Base-by-base conservation (phyloP, 176 grass and related monocot species). In the Juncus inflexus region DNA sequence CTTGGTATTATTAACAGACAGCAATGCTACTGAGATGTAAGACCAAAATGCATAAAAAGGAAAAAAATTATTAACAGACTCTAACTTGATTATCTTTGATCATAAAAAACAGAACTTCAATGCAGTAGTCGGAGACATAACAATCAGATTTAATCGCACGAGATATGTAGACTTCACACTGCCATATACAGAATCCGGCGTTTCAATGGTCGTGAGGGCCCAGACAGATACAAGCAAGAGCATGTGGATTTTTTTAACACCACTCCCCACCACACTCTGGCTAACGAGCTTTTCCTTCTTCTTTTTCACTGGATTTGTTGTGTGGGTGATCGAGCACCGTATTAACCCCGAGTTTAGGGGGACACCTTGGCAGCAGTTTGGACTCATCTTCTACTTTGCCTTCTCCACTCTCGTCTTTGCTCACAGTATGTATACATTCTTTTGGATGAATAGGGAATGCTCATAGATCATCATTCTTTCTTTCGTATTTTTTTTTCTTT, bases 171-270 rank as follows among this genome's bases (percentile, higher is more conserved):
- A 68, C 58, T 51, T 65, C 9, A 35, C 56, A 35, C 36, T 7
- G 45, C 55, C 3, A 9, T 11, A 5, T 0, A 60, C 56, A 13
- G 6, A 38, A 40, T 96, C 12, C 52, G 67, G 15, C 8, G 67
- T 62, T 13, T 15, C 15, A 50, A 11, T 45, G 3, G 66, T 15
- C 14, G 55, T 88, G 42, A 65, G 79, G 7, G 67, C 80, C 50
- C 13, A 36, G 19, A 38, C 6, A 64, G 76, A 83, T 59, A 72
- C 69, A 11, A 67, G 64, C 58, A 55, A 66, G 9, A 79, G 59
- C 66, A 81, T 86, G 69, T 96, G 91, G 91, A 96, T 96, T 66
- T 96, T 96, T 76, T 66, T 96, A 55, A 37, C 61, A 42, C 91
- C 91, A 19, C 76, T 91, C 47, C 78, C 91, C 3, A 37, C 55